Percentiles rank a stretch among this genome's conserved stretches.
phyloP scores from a whole-genome alignment of 176 grass and related monocot genomes.

The Tuctoria greenei region DNA sequence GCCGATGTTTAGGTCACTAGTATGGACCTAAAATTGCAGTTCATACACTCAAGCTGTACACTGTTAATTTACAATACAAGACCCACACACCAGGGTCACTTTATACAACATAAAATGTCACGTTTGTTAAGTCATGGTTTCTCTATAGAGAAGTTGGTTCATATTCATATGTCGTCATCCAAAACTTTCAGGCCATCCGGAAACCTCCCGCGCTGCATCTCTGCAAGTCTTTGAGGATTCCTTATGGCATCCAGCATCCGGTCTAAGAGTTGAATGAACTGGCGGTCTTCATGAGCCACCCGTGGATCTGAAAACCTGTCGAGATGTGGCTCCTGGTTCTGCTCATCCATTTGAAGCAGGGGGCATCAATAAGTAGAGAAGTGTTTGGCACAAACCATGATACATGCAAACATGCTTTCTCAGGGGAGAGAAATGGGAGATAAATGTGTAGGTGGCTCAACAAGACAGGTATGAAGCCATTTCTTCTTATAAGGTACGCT shows the following conservation, averaged over 20 bases:
- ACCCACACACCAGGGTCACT: background rate
- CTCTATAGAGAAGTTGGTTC: background rate
- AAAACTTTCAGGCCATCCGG: conserved; percentile 29
- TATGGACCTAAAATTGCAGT: conserved; percentile 2
- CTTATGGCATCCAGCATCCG: conserved; percentile 38
- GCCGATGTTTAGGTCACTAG: conserved; percentile 11
- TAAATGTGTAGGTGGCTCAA: background rate
- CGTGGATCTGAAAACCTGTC: conserved; percentile 45
- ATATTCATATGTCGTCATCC: conserved; percentile 44
- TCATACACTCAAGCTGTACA: background rate
- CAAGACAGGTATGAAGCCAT: background rate
- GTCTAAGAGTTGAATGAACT: conserved; percentile 47
- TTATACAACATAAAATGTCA: conserved; percentile 13
- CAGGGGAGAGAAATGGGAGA: background rate
- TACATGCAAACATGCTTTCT: background rate
- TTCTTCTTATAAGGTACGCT: background rate
- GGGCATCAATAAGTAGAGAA: background rate
- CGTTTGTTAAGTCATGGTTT: background rate
- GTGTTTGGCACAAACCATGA: background rate
- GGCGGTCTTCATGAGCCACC: conserved; percentile 32
- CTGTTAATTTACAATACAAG: background rate
- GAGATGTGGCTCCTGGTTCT: conserved; percentile 30
- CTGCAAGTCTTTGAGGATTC: conserved; percentile 45
- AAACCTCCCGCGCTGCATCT: conserved; percentile 28
- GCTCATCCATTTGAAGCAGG: conserved; percentile 10